These are phyloP conservation scores for Leptographium procerum DNA, from an alignment of 2,329 filamentous ascomycete genomes.

Conservation along the genomic window DNA sequence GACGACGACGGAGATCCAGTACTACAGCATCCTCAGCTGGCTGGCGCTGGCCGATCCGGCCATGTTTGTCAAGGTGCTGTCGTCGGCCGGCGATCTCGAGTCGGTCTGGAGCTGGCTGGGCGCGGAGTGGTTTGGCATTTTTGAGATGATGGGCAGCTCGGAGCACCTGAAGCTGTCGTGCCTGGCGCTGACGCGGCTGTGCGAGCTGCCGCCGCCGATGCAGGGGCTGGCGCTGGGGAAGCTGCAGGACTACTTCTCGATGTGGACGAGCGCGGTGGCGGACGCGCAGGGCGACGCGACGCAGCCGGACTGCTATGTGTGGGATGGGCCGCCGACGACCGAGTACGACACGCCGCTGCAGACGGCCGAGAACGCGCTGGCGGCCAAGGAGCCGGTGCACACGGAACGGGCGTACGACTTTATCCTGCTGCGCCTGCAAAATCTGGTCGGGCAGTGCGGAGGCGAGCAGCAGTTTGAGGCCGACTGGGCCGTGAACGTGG, in stretches of 20 bases:
- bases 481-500: conserved; percentile 63
- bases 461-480: conserved; percentile 56
- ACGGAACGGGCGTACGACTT: conserved; percentile 53
- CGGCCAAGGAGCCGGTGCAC: conserved; percentile 54
- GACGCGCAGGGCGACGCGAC: conserved; percentile 50
- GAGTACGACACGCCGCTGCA: conserved; percentile 48
- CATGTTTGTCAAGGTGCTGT: conserved; percentile 51
- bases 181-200: conserved; percentile 58
- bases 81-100: conserved; percentile 28
- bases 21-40: conserved; percentile 71
- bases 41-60: conserved; percentile 62
- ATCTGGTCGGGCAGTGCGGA: conserved; percentile 47
- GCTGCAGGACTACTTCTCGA: conserved; percentile 61
- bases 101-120: conserved; percentile 49
- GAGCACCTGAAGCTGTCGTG: conserved; percentile 60
- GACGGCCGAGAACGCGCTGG: conserved; percentile 39
- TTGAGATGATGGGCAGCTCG: conserved; percentile 55
- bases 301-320: conserved; percentile 40
- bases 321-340: conserved; percentile 23
- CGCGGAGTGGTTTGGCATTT: conserved; percentile 55
- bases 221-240: conserved; percentile 46
- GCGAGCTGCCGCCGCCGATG: conserved; percentile 50
- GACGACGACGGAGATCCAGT: conserved; percentile 70
- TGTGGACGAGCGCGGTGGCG: conserved; percentile 62
- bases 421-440: conserved; percentile 49